A percentile compares a stretch with the other conserved stretches of the same genome.
These are phyloP conservation scores for Allantophomopsis cytisporea DNA, from an alignment of 2,329 filamentous ascomycete species.

Conservation along the genomic window DNA sequence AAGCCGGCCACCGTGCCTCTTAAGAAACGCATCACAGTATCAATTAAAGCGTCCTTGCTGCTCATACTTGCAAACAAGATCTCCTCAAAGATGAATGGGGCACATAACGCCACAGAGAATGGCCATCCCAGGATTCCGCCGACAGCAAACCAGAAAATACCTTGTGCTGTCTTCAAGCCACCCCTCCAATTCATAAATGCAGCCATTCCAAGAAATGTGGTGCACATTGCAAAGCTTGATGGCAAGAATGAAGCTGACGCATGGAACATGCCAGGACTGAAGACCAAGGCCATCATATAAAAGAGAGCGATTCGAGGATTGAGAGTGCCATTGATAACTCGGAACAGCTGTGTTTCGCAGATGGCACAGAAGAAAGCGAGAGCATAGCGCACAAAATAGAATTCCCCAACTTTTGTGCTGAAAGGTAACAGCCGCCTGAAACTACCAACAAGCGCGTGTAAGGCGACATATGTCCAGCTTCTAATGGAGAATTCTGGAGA, in stretches of 20 bases:
- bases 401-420: slow-evolving; percentile 47
- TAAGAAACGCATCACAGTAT: slow-evolving; percentile 44
- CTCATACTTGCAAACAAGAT: slow-evolving; percentile 39
- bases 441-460: slow-evolving; percentile 65
- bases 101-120: slow-evolving; percentile 70
- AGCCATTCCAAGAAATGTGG: slow-evolving; percentile 70
- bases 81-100: slow-evolving; percentile 75
- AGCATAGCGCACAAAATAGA: slow-evolving; percentile 71
- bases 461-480: slow-evolving; percentile 79
- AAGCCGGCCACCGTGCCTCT: slow-evolving; percentile 42
- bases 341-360: slow-evolving; percentile 72
- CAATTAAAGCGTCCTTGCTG: slow-evolving; percentile 42
- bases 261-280: slow-evolving; percentile 88
- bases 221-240: slow-evolving; percentile 96
- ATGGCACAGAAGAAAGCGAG: slow-evolving; percentile 67
- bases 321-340: slow-evolving; percentile 60
- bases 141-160: slow-evolving; percentile 82
- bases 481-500: slow-evolving; percentile 89
- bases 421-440: slow-evolving; percentile 49
- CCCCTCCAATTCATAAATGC: slow-evolving; percentile 85
- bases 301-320: slow-evolving; percentile 76
- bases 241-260: slow-evolving; percentile 78
- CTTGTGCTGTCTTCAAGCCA: slow-evolving; percentile 65
- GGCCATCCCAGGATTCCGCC: slow-evolving; percentile 88
- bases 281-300: slow-evolving; percentile 64